Base-by-base conservation (phyloP, 768 basidiomycete genomes). In the Phaeotremella skinneri region DNA sequence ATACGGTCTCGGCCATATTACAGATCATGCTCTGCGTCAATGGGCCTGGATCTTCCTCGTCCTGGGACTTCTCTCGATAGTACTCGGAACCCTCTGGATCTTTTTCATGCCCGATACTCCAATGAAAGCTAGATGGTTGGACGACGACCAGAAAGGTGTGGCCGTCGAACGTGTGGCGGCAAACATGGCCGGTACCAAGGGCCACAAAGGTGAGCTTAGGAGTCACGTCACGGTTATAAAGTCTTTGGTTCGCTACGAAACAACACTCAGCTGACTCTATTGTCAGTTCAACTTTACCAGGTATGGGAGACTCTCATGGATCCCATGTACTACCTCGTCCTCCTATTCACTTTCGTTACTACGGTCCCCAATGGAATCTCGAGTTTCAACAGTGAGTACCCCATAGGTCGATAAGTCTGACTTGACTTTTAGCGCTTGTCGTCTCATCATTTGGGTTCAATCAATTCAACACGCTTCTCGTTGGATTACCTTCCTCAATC, bases 41-140 rank as follows among this genome's bases (percentile, higher is more conserved):
- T 62, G 61, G 61, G 61, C 61, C 11, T 62, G 61, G 61, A 62
- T 62, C 51, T 62, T 58, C 50, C 56, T 62, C 29, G 55, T 62
- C 3, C 30, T 62, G 14, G 58, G 58, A 21, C 26, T 59, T 6
- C 41, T 59, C 26, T 59, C 58, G 20, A 47, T 59, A 17, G 51
- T 41, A 7, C 31, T 59, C 3, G 58, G 58, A 2, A 51, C 37
- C 14, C 41, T 50, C 43, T 59, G 58, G 58, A 45, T 45, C 43
- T 53, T 52, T 11, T 59, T 59, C 58, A 32, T 59, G 31, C 58
- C 58, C 32, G 58, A 59, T 34, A 59, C 58, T 9, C 58, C 58
- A 45, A 52, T 59, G n/a, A 52, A 59, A 27, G 58, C 58, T 25
- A 27, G 37, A 32, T 59, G 51, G 41, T 48, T 59, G 31, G 37